phyloP scores from a whole-genome alignment of 2,329 filamentous ascomycete species.

The Dothistroma pini region DNA sequence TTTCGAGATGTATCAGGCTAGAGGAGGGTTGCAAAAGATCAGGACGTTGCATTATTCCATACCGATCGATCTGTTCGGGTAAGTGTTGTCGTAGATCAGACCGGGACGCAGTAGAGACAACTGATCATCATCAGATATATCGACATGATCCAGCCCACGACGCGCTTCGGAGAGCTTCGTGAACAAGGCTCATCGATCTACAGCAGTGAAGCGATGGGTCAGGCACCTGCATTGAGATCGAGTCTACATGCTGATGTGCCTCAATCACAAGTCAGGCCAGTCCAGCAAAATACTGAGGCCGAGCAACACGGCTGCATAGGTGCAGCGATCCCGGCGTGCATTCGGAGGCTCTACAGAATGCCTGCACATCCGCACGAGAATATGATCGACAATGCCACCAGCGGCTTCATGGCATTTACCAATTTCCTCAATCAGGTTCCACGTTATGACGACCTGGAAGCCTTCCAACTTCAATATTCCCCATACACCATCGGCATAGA shows the following conservation, averaged over 20 bases:
- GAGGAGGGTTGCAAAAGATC: constrained; percentile 45
- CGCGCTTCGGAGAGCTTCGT: constrained; percentile 50
- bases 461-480: constrained; percentile 53
- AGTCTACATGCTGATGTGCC: neutral
- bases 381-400: constrained; percentile 46
- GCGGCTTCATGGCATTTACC: constrained; percentile 42
- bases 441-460: constrained; percentile 52
- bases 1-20: constrained; percentile 51
- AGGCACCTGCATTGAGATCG: neutral
- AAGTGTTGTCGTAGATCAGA: constrained; percentile 25
- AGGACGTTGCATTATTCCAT: constrained; percentile 60
- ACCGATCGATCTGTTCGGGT: constrained; percentile 51
- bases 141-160: constrained; percentile 58
- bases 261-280: neutral
- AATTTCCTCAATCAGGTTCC: constrained; percentile 48
- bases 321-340: constrained; percentile 52
- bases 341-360: constrained; percentile 51
- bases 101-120: neutral
- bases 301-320: neutral
- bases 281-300: constrained; percentile 12
- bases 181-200: constrained; percentile 16
- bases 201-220: constrained; percentile 11
- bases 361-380: constrained; percentile 40
- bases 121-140: constrained; percentile 36
- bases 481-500: constrained; percentile 47